phyloP scores from a whole-genome alignment of 306 rosid genomes.

The Rubus parviflorus region DNA sequence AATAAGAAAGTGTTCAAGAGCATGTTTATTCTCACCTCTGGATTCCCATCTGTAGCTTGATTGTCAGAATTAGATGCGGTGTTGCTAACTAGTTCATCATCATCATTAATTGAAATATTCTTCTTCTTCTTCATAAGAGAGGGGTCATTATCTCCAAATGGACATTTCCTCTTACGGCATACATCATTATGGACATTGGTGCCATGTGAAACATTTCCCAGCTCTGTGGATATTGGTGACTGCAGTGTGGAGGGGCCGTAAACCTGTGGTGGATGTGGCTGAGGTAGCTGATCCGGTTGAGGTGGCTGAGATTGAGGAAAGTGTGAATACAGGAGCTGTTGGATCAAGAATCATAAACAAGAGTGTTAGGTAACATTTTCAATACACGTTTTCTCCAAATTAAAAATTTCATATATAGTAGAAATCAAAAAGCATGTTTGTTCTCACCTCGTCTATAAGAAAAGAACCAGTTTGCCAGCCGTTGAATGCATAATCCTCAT shows the following conservation, averaged over 20 bases:
- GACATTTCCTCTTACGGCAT: background rate
- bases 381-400: background rate
- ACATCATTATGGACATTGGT: background rate
- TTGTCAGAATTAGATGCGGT: background rate
- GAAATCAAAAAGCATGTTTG: background rate
- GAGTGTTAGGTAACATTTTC: slow-evolving; percentile 5
- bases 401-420: background rate
- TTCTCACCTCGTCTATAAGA: background rate
- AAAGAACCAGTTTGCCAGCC: background rate
- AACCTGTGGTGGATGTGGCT: background rate
- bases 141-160: background rate
- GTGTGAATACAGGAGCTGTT: slow-evolving; percentile 16
- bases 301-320: background rate
- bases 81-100: background rate
- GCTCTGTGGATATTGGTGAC: background rate
- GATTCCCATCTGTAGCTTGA: background rate
- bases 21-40: slow-evolving; percentile 40
- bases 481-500: too few species aligned
- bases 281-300: background rate
- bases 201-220: background rate
- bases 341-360: slow-evolving; percentile 15
- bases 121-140: background rate
- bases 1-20: background rate
- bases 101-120: background rate
- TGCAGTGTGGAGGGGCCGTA: background rate